Conservation (phyloP, 2,329 filamentous ascomycete genomes). For the Lachnellula occidentalis region DNA sequence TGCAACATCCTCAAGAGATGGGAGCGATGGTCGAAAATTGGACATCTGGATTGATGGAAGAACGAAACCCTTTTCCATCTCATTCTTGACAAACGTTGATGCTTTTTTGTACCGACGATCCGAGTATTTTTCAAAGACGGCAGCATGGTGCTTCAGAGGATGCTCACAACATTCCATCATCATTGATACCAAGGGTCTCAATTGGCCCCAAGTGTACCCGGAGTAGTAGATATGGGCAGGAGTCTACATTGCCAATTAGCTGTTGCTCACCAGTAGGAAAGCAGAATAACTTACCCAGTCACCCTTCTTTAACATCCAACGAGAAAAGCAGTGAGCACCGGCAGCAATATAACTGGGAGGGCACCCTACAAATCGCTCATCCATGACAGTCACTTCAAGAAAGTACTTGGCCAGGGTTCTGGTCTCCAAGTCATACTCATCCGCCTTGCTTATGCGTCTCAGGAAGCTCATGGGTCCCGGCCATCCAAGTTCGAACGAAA, state of each 20-base stretch:
- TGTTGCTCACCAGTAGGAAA: background rate
- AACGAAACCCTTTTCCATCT: conserved; percentile 58
- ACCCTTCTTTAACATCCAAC: conserved; percentile 84
- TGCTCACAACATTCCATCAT: conserved; percentile 85
- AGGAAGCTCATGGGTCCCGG: conserved; percentile 99
- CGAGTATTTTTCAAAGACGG: conserved; percentile 88
- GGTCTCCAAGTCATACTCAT: conserved; percentile 95
- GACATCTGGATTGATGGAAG: conserved; percentile 32
- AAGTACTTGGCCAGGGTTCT: conserved; percentile 97
- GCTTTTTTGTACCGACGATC: conserved; percentile 84
- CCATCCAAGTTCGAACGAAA: conserved; percentile 93
- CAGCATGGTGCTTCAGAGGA: conserved; percentile 73
- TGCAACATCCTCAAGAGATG: conserved; percentile 19
- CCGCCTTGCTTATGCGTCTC: conserved; percentile 93
- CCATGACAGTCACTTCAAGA: conserved; percentile 93
- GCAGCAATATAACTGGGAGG: conserved; percentile 88
- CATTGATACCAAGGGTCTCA: conserved; percentile 69
- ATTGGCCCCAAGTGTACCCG: conserved; percentile 81
- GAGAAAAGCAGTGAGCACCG: conserved; percentile 85
- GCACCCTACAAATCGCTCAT: conserved; percentile 90
- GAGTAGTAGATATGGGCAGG: conserved; percentile 86
- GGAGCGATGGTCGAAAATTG: conserved; percentile 21
- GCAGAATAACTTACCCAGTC: conserved; percentile 67
- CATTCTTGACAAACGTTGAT: conserved; percentile 70
- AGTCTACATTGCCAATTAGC: conserved; percentile 46